Evolutionary conservation across 805 yeast species (phyloP).

Genomic region (Suhomyces sp.): DNA sequence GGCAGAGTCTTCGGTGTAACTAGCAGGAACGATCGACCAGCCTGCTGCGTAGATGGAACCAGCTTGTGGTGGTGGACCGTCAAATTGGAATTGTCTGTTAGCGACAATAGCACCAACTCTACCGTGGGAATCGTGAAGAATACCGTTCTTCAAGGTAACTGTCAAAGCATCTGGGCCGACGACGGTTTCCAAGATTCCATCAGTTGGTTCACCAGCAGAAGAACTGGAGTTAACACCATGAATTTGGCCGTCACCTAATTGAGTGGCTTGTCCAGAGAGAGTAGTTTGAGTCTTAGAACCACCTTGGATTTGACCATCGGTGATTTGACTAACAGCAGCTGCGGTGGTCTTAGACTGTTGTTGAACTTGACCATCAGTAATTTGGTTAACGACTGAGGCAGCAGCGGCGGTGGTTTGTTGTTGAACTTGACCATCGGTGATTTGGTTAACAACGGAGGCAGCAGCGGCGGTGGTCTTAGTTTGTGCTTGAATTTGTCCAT

Average conservation of each 20-base stretch:
- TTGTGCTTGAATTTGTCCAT: constrained; percentile 30
- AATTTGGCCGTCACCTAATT: constrained; percentile 44
- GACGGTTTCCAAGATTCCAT: constrained; percentile 19
- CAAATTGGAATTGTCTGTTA: constrained; percentile 78
- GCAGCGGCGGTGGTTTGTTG: constrained; percentile 13
- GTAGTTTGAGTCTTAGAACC: constrained; percentile 19
- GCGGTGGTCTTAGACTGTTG: constrained; percentile 21
- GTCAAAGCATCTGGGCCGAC: constrained; percentile 43
- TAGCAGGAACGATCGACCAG: constrained; percentile 22
- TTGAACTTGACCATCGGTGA: constrained; percentile 25
- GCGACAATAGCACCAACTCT: constrained; percentile 80
- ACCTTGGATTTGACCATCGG: constrained; percentile 36
- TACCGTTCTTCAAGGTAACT: constrained; percentile 50
- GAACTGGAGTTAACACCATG: constrained; percentile 11
- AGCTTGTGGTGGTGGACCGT: constrained; percentile 79
- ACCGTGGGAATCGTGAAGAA: constrained; percentile 57
- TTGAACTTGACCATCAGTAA: constrained; percentile 39
- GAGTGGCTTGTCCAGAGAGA: constrained; percentile 24
- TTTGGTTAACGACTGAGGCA: constrained; percentile 37
- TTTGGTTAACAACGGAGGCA: constrained; percentile 41
- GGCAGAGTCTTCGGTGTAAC: constrained; percentile 12
- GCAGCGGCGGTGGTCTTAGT: constrained; percentile 13
- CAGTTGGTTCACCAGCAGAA: constrained; percentile 4
- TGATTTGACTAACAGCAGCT: constrained; percentile 22
- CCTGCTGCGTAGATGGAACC: constrained; percentile 32